Evolutionary conservation across 208 protist genomes (phyloP).

Genomic region (Angomonas ambiguus): DNA sequence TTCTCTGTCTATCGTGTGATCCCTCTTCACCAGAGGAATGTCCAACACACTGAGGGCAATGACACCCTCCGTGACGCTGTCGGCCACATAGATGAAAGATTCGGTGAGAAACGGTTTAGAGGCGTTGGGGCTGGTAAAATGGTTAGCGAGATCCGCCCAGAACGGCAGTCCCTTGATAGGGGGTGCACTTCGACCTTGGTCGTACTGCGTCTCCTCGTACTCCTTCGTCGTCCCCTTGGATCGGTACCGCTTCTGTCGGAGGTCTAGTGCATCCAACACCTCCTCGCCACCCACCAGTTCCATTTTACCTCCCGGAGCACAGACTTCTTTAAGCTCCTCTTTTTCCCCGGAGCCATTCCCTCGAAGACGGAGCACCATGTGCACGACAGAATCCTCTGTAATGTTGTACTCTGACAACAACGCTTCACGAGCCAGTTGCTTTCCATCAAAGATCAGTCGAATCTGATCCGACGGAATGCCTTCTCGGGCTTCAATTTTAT

Average conservation of each 20-base stretch:
- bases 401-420: background rate
- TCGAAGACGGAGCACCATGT: background rate
- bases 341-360: background rate
- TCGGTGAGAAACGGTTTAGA: background rate
- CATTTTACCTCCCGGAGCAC: background rate
- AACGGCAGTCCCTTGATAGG: background rate
- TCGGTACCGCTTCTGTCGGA: conserved; percentile 10
- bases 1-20: background rate
- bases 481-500: background rate
- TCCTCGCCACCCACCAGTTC: background rate
- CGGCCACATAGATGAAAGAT: conserved; percentile 9
- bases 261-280: background rate
- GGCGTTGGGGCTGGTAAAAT: conserved; percentile 1
- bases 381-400: background rate
- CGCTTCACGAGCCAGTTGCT: background rate
- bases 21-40: background rate
- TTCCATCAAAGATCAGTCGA: background rate
- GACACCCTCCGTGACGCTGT: background rate
- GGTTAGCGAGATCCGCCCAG: conserved; percentile 1
- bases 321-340: background rate
- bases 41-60: conserved; percentile 4
- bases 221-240: conserved; percentile 14
- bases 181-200: background rate
- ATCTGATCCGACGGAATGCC: background rate
- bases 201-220: conserved; percentile 18